Conservation (phyloP, 805 yeast genomes). For the Teunomyces pallodes region DNA sequence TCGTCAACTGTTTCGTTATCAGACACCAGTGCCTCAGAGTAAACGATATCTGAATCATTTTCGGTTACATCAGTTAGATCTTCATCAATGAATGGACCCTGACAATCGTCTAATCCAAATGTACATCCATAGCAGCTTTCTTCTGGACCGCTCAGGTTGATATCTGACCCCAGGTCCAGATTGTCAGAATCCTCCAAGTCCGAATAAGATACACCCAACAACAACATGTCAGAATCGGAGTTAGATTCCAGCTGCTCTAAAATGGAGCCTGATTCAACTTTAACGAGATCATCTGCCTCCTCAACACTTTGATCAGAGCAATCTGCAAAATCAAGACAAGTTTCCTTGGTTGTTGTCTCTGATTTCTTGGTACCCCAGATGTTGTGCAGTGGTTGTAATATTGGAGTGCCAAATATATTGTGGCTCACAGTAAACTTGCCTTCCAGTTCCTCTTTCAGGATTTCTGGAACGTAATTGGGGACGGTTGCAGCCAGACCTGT, state of each 20-base stretch:
- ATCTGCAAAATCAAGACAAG: not conserved
- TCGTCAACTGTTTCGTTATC: not conserved
- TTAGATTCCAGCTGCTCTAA: not conserved
- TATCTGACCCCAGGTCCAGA: not conserved
- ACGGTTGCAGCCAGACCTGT: conserved; percentile 5
- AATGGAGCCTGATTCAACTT: not conserved
- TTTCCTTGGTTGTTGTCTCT: not conserved
- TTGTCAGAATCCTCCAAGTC: not conserved
- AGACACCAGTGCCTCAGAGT: not conserved
- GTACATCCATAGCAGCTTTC: not conserved
- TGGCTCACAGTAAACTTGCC: not conserved
- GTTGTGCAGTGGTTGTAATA: not conserved
- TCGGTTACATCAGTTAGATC: conserved; percentile 6
- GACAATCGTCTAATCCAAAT: not conserved
- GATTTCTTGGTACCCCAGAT: too few species aligned
- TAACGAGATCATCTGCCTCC: not conserved
- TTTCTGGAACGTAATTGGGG: conserved; percentile 5
- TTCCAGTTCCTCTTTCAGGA: not conserved
- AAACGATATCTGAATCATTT: conserved; percentile 4
- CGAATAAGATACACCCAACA: not conserved
- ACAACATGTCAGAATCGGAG: not conserved
- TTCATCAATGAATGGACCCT: conserved; percentile 1
- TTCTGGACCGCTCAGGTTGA: not conserved
- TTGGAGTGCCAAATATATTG: not conserved
- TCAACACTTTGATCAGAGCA: not conserved